Evolutionary conservation across 352 stramenopile genomes (phyloP), one percentile per base, ranked within the genome.

Genomic region (Phytophthora litchii): DNA sequence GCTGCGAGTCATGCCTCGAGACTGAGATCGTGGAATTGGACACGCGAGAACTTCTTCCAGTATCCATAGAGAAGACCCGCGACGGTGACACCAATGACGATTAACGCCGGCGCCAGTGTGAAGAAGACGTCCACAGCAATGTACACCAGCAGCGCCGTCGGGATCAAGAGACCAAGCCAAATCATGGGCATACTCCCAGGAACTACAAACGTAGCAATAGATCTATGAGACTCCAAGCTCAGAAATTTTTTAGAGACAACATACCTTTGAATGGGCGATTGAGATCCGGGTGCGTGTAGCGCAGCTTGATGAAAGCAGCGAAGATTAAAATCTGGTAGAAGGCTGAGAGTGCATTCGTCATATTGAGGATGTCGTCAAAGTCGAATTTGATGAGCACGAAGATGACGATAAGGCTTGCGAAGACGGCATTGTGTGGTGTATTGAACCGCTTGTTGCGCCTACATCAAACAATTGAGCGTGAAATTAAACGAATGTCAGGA

Each of bases 261-360:
- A 19, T 49, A 77, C 68, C 63, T 70, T 76, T 74, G 51, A 67
- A 78, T 13, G 72, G 69, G 4, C 72, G 68, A 4, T 78, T 47
- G 16, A 78, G 25, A 1, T 73, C 54, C 19, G 60, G 23, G 3
- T 65, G 60, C 47, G 76, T 60, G 27, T 89, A 74, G 20, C 93
- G 83, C 11, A 98, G 78, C 46, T 96, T 90, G 46, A 98, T 56
- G 72, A 97, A 97, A 8, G 92, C 91, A 14, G 53, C 67, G 55
- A 97, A 90, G 29, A 97, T 91, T 29, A 98, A 71, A 20, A 97
- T 46, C 53, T 97, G 74, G 20, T 85, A 77, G 48, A 95, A 72
- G 17, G 88, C 76, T 63, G 95, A 97, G 20, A 97, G 80, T 21
- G 94, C 85, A 71, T 98, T 98, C 25, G 95, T 80, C 73, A 97